Percentiles rank a stretch among this genome's conserved stretches.
Evolutionary conservation across 805 yeast genomes (phyloP).

Genomic region (Wickerhamiella azymoides): DNA sequence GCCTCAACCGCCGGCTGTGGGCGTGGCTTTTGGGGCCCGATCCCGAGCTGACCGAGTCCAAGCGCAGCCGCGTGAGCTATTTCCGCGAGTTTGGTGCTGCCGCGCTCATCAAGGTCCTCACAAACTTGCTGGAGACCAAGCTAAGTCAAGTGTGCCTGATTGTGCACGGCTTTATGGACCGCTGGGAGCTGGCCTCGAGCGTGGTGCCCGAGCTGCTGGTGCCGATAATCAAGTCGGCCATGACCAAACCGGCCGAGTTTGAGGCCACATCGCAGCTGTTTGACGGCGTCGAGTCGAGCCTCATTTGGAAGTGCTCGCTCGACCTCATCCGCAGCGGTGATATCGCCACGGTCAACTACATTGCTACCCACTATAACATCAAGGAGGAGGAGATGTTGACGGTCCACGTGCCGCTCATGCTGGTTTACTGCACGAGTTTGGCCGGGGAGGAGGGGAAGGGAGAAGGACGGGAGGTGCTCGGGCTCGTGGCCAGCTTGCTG

Average conservation of each 20-base stretch:
- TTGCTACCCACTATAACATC: constrained; percentile 52
- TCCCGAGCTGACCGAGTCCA: constrained; percentile 17
- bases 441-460: no score
- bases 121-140: constrained; percentile 26
- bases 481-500: constrained; percentile 33
- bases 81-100: constrained; percentile 45
- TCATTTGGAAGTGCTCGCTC: constrained; percentile 59
- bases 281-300: constrained; percentile 70
- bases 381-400: constrained; percentile 77
- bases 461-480: no score
- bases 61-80: constrained; percentile 34
- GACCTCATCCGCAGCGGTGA: constrained; percentile 28
- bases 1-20: constrained; percentile 87
- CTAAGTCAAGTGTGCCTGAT: constrained; percentile 44
- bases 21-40: constrained; percentile 84
- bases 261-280: constrained; percentile 55
- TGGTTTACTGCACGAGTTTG: constrained; percentile 27
- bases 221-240: constrained; percentile 37
- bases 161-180: constrained; percentile 64
- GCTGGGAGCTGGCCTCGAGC: constrained; percentile 83
- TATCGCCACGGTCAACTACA: constrained; percentile 41
- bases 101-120: constrained; percentile 39
- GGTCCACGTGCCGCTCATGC: constrained; percentile 59
- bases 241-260: constrained; percentile 24
- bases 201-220: constrained; percentile 57